Conservation (phyloP, 768 basidiomycete species). For the Tremella yokohamensis region DNA sequence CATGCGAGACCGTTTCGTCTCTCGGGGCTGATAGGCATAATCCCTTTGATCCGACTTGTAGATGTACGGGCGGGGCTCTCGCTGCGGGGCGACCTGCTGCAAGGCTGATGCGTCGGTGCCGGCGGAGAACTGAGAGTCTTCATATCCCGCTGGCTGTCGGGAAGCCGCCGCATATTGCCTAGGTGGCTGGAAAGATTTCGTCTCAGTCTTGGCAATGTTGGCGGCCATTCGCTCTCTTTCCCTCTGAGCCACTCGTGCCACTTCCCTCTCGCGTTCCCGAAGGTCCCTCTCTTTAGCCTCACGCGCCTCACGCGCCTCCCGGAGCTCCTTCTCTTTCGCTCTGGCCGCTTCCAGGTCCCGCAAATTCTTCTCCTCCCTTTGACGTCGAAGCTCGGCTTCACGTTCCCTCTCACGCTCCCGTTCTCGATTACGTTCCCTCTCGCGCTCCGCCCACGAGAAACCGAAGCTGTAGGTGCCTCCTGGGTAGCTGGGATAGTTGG, state of each 20-base stretch:
- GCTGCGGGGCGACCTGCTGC: slow-evolving; percentile 38
- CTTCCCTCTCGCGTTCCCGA: slow-evolving; percentile 2
- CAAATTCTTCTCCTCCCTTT: not conserved
- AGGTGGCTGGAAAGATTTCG: slow-evolving; percentile 7
- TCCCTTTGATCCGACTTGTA: slow-evolving; percentile 35
- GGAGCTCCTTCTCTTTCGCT: not conserved
- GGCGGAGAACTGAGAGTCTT: slow-evolving; percentile 1
- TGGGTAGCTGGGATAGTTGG: slow-evolving; percentile 1
- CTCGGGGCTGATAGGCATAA: slow-evolving; percentile 31
- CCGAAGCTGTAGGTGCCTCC: not conserved
- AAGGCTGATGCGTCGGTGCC: slow-evolving; percentile 21
- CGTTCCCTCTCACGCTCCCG: slow-evolving; percentile 2
- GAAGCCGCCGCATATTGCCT: not conserved
- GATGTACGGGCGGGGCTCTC: slow-evolving; percentile 42
- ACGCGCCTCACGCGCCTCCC: not conserved
- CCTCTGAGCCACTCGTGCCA: not conserved
- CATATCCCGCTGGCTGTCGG: slow-evolving; percentile 1
- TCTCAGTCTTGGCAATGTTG: slow-evolving; percentile 2
- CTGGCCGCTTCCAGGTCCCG: not conserved
- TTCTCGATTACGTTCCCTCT: not conserved
- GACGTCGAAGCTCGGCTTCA: slow-evolving; percentile 4
- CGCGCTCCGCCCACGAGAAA: not conserved
- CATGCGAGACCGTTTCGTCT: slow-evolving; percentile 37
- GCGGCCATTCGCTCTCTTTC: slow-evolving; percentile 3
- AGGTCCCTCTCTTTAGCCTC: not conserved